Conservation (phyloP, 1,284 basidiomycete species). For the Albatrellus sp. region DNA sequence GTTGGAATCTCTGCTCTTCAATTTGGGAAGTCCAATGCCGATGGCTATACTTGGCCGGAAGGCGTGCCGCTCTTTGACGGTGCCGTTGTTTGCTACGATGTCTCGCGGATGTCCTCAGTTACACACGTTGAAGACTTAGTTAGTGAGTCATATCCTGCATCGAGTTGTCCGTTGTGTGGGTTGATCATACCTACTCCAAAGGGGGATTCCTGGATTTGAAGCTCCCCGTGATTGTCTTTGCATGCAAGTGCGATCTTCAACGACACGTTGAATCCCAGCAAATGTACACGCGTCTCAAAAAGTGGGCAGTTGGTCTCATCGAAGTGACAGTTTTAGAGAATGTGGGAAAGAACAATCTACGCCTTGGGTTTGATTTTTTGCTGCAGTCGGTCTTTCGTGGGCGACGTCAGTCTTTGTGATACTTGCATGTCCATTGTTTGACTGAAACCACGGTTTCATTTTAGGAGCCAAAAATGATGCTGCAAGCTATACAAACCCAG, state of each 20-base stretch:
- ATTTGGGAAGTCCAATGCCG: constrained; percentile 7
- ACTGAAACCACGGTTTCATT: constrained; percentile 5
- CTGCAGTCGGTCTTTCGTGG: constrained; percentile 44
- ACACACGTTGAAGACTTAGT: constrained; percentile 48
- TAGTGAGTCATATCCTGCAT: constrained; percentile 28
- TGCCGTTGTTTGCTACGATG: constrained; percentile 66
- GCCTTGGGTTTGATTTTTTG: constrained; percentile 53
- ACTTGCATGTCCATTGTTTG: constrained; percentile 5
- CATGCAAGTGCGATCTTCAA: constrained; percentile 63
- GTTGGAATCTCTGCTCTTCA: constrained; percentile 28
- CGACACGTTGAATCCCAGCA: constrained; percentile 41
- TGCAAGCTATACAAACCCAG: constrained; percentile 48
- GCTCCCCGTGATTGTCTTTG: constrained; percentile 53
- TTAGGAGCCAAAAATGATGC: constrained; percentile 20
- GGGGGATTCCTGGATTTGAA: constrained; percentile 42
- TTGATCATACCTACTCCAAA: constrained; percentile 18
- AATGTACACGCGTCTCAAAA: constrained; percentile 33
- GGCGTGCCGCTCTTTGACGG: constrained; percentile 52
- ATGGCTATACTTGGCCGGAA: constrained; percentile 23
- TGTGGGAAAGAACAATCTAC: constrained; percentile 47
- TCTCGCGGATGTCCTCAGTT: constrained; percentile 46
- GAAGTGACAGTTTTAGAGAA: constrained; percentile 43
- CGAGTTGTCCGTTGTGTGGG: constrained; percentile 2
- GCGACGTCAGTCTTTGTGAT: constrained; percentile 28
- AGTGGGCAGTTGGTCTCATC: constrained; percentile 58